Evolutionary conservation across 108 stramenopile species (phyloP), one percentile per base, ranked within the genome.

Genomic region (Chaetoceros tenuissimus): DNA sequence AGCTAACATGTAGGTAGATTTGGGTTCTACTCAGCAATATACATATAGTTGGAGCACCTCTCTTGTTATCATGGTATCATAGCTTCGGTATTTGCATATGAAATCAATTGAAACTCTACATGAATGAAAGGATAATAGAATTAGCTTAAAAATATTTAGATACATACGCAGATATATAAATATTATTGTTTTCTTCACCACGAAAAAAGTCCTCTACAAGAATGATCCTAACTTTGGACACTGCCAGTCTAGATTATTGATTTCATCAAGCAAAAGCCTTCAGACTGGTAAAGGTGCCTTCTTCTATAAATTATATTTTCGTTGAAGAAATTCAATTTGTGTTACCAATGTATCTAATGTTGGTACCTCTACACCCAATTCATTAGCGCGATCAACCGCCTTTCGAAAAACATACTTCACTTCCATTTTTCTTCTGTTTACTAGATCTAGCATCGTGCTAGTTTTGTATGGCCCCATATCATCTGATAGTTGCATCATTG

Each of bases 391-490:
- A 57, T 85, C 72, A 18, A 88, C 60, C 24, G 91, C 82, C 61
- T 73, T 77, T 60, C 74, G 48, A 57, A 92, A 92, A 5, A 92
- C 48, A 47, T 87, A 92, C 34, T 81, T 55, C 0, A 88, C 91
- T 68, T 92, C 91, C 82, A 92, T 88, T 1, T 87, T 75, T 28
- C 72, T 78, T 20, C 83, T 59, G 45, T 83, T 71, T 7, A 69
- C 65, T 17, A 84, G 64, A 64, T 92, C 90, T 29, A 92, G 54
- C 84, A 87, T 88, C 1, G 90, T 92, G 1, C 74, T 76, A 26
- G 90, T 78, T 57, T 81, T 84, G 64, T 88, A 92, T 19, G 79
- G 72, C 29, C 84, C 91, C 87, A 88, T 86, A 21, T 60, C 59
- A 62, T 85, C 85, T 45, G 76, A 77, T 18, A 88, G 57, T 8